Evolutionary conservation across 371 early-diverging fungal species (phyloP).

Genomic region (Actinomortierella wolfii): DNA sequence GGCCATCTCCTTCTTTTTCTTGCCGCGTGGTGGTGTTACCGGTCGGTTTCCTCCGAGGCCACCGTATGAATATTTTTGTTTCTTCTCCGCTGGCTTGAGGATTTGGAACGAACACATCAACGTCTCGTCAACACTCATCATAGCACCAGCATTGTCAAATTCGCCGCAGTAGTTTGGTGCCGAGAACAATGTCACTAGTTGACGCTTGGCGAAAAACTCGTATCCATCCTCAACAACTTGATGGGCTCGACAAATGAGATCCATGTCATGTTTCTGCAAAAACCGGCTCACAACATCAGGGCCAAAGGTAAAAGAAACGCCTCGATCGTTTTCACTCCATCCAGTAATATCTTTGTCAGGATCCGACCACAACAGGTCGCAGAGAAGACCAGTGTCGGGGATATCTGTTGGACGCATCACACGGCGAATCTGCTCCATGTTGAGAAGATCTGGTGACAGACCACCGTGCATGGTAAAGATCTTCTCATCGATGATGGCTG

Average conservation of each 20-base stretch:
- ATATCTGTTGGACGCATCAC: constrained; percentile 95
- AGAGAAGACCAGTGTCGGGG: constrained; percentile 89
- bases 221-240: constrained; percentile 97
- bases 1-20: constrained; percentile 37
- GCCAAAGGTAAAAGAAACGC: constrained; percentile 91
- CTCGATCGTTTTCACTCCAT: constrained; percentile 93
- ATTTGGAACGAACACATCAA: constrained; percentile 89
- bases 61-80: constrained; percentile 35
- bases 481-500: constrained; percentile 92
- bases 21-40: constrained; percentile 24
- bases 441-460: constrained; percentile 86
- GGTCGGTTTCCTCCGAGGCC: constrained; percentile 6
- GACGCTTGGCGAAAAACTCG: constrained; percentile 93
- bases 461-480: constrained; percentile 99
- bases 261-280: constrained; percentile 90
- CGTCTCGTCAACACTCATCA: constrained; percentile 97
- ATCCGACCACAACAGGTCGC: constrained; percentile 97
- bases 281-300: constrained; percentile 87
- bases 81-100: constrained; percentile 37
- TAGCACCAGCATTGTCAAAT: constrained; percentile 96
- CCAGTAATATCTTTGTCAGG: constrained; percentile 83
- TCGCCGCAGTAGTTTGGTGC: constrained; percentile 98
- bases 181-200: constrained; percentile 93
- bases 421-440: constrained; percentile 89
- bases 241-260: constrained; percentile 94